These are phyloP conservation scores for Penicillium sp. DNA, from an alignment of 2,329 filamentous ascomycete genomes.

Conservation along the genomic window DNA sequence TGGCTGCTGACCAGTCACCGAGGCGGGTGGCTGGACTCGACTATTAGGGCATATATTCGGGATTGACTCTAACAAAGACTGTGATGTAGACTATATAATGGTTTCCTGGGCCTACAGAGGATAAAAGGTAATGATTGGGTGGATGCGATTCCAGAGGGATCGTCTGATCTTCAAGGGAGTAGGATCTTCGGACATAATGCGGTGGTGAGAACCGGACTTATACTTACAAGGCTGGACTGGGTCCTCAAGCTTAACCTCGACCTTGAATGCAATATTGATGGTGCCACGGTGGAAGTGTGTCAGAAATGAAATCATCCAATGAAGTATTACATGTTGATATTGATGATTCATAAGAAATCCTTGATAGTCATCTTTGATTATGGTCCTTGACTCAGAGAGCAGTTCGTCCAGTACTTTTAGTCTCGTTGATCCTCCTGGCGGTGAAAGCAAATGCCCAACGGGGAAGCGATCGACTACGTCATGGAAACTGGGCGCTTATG, in stretches of 20 bases:
- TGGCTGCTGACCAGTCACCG: slow-evolving; percentile 13
- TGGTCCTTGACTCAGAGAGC: neutral
- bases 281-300: neutral
- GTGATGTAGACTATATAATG: neutral
- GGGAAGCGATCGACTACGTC: slow-evolving; percentile 33
- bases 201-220: neutral
- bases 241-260: neutral
- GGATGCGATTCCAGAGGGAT: neutral
- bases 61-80: neutral
- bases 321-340: neutral
- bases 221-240: neutral
- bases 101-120: too few relatives aligned
- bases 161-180: neutral
- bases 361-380: neutral
- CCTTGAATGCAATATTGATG: neutral
- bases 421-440: slow-evolving; percentile 7
- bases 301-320: neutral
- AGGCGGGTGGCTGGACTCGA: slow-evolving; percentile 9
- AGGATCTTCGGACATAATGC: neutral
- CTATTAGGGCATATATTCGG: neutral
- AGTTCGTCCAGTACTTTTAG: neutral
- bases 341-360: neutral
- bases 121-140: neutral
- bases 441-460: slow-evolving; percentile 21
- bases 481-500: slow-evolving; percentile 13